phyloP scores from a whole-genome alignment of 495 filamentous ascomycete genomes.

The Penicillium egyptiacum region DNA sequence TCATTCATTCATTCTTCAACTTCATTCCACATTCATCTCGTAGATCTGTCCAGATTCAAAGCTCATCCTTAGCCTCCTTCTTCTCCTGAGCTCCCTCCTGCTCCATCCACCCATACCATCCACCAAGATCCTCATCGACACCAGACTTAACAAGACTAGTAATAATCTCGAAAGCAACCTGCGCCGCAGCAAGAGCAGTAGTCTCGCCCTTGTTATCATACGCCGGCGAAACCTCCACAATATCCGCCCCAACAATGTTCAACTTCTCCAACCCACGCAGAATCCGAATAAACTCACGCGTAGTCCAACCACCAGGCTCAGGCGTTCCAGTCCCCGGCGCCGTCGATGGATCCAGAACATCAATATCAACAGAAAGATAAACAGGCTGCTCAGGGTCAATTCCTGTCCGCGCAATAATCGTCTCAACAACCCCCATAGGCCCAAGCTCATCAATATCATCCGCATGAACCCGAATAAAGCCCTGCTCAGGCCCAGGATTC shows the following conservation, averaged over 20 bases:
- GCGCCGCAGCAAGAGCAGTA: conserved; percentile 80
- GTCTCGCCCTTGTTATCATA: conserved; percentile 83
- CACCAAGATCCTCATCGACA: conserved; percentile 45
- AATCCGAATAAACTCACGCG: conserved; percentile 67
- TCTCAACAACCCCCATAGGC: conserved; percentile 55
- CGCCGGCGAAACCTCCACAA: conserved; percentile 84
- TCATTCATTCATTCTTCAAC: conserved; percentile 20
- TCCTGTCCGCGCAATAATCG: conserved; percentile 59
- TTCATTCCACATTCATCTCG: conserved; percentile 21
- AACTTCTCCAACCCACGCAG: conserved; percentile 66
- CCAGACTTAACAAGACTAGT: conserved; percentile 75
- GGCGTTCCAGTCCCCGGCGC: conserved; percentile 74
- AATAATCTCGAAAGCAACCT: conserved; percentile 79
- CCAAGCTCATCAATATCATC: conserved; percentile 72
- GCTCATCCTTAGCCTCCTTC: conserved; percentile 43
- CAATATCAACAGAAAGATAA: conserved; percentile 74
- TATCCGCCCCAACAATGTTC: conserved; percentile 72
- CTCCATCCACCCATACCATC: conserved; percentile 45
- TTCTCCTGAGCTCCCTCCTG: conserved; percentile 18
- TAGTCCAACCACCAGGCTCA: conserved; percentile 74
- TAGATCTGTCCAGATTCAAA: conserved; percentile 29
- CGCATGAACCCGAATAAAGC: conserved; percentile 62
- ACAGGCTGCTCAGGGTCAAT: conserved; percentile 65
- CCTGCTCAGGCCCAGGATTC: conserved; percentile 54
- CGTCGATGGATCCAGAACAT: conserved; percentile 70